Evolutionary conservation across 208 protist genomes (phyloP).

Genomic region (Trypanosoma scelopori): DNA sequence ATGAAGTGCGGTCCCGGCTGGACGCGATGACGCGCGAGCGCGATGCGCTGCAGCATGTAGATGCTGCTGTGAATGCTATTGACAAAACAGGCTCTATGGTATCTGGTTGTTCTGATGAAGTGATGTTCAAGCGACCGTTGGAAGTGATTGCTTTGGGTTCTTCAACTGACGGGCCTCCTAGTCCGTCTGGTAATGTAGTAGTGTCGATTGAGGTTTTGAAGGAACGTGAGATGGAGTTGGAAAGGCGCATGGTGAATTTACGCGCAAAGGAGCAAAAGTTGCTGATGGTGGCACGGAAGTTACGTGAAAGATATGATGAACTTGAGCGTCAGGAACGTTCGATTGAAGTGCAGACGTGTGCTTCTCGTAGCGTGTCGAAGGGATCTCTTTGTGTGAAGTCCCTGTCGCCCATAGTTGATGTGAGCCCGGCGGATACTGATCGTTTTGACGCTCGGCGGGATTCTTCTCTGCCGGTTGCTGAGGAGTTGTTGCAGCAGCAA

Average conservation of each 20-base stretch:
- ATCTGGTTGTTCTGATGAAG: not conserved
- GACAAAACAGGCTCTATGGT: too few relatives aligned
- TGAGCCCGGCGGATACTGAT: too few relatives aligned
- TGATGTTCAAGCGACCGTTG: conserved; percentile 9
- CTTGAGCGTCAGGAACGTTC: conserved; percentile 24
- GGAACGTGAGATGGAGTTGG: conserved; percentile 24
- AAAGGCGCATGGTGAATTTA: conserved; percentile 29
- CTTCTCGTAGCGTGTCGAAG: too few relatives aligned
- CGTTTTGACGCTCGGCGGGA: not conserved
- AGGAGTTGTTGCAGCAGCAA: conserved; percentile 30
- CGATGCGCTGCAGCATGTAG: not conserved
- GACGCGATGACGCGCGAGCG: conserved; percentile 1
- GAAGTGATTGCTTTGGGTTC: not conserved
- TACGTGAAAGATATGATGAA: conserved; percentile 37
- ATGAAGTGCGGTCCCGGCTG: conserved; percentile 12
- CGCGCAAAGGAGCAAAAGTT: conserved; percentile 43
- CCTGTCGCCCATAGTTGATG: too few relatives aligned
- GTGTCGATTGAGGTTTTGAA: conserved; percentile 7
- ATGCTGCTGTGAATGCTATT: conserved; percentile 15
- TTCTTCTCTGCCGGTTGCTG: not conserved
- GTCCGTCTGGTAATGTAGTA: not conserved
- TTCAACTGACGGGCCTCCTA: not conserved
- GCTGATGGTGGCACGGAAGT: conserved; percentile 29
- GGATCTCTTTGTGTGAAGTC: too few relatives aligned
- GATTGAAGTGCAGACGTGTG: too few relatives aligned